Percentiles rank a stretch among this genome's conserved stretches.
phyloP scores from a whole-genome alignment of 768 basidiomycete genomes.

The Pleurotus pulmonarius region DNA sequence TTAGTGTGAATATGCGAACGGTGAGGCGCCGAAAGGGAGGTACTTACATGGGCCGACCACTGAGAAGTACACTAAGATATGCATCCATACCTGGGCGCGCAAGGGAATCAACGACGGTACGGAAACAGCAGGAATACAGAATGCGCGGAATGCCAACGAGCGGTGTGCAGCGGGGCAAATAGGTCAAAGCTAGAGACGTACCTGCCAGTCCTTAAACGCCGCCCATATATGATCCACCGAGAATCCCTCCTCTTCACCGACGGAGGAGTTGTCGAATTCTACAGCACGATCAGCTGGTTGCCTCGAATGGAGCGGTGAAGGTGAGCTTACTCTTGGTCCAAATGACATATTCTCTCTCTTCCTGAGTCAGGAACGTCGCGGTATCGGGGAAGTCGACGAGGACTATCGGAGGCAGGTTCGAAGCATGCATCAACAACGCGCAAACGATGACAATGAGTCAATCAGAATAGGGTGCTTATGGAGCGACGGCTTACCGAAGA shows the following conservation, averaged over 20 bases:
- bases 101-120: no score
- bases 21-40: not conserved
- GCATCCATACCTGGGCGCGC: conserved; percentile 35
- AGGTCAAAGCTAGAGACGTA: conserved; percentile 14
- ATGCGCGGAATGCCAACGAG: no score
- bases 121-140: no score
- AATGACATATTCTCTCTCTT: conserved; percentile 53
- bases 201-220: conserved; percentile 64
- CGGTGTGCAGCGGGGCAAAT: no score
- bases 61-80: conserved; percentile 57
- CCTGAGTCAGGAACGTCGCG: conserved; percentile 56
- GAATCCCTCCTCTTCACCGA: conserved; percentile 61
- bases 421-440: no score
- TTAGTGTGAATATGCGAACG: not conserved
- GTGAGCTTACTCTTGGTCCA: conserved; percentile 47
- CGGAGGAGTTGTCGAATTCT: conserved; percentile 56
- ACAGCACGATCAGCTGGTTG: not conserved
- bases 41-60: conserved; percentile 53
- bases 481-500: conserved; percentile 34
- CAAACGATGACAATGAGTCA: not conserved
- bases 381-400: conserved; percentile 61
- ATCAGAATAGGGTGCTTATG: not conserved
- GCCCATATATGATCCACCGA: conserved; percentile 48
- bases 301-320: not conserved
- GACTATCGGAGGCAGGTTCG: conserved; percentile 26